Conservation (phyloP, 805 yeast genomes). For the Yarrowia divulgata region DNA sequence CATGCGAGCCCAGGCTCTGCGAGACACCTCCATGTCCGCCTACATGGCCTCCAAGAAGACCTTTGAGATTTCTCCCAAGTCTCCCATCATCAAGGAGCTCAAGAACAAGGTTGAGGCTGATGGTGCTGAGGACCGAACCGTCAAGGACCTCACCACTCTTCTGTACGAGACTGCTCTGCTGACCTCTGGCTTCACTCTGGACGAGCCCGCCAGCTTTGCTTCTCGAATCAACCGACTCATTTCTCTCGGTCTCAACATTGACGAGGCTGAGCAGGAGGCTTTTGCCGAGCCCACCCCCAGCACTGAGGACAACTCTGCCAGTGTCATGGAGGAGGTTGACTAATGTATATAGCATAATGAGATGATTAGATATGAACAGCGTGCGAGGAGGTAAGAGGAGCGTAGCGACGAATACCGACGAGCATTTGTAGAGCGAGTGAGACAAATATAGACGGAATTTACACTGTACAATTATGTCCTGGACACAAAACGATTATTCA, state of each 20-base stretch:
- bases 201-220: conserved; percentile 98
- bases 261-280: conserved; percentile 60
- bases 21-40: conserved; percentile 98
- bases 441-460: too few species aligned
- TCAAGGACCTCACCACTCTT: conserved; percentile 94
- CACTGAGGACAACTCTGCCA: conserved; percentile 69
- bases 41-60: conserved; percentile 99
- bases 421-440: too few species aligned
- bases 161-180: conserved; percentile 97
- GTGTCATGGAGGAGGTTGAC: conserved; percentile 99
- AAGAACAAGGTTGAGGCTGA: conserved; percentile 95
- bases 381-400: background rate
- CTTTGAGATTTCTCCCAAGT: conserved; percentile 97
- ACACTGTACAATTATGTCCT: too few species aligned
- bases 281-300: conserved; percentile 52
- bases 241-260: conserved; percentile 97
- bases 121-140: conserved; percentile 98
- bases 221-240: conserved; percentile 97
- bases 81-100: conserved; percentile 93
- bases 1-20: conserved; percentile 99
- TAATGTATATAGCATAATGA: conserved; percentile 47
- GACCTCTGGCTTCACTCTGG: conserved; percentile 98
- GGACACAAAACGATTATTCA: too few species aligned
- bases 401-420: background rate
- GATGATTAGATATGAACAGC: conserved; percentile 1